Base-by-base conservation (phyloP, 371 early-diverging fungal species). In the Syncephalis plumigaleata region DNA sequence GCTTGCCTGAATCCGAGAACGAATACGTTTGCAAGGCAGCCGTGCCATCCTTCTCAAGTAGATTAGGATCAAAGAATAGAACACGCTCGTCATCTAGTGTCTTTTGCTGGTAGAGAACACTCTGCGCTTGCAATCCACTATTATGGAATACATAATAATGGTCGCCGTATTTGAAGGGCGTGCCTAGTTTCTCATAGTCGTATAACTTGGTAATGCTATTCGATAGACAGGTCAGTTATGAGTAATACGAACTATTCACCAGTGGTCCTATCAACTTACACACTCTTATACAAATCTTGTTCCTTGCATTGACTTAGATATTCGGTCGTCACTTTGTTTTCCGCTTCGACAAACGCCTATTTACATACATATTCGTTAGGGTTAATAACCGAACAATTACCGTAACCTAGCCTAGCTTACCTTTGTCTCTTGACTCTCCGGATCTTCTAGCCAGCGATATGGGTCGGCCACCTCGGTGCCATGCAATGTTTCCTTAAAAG, bases 61-160 rank as follows among this genome's bases (percentile, higher is more conserved):
- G 36, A 53, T 59, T 63, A 9, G 57, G 55, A 44, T 70, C 67
- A 31, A 72, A 58, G 45, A 72, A 72, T 23, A 69, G 64, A 23
- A 54, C 55, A 8, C 65, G 56, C 50, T 63, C 61, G 17, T 43
- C 47, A 3, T 52, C 56, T 11, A 66, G 23, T 26, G 46, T 44
- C n/a, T 56, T 50, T 51, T 57, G 60, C 44, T 57, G 61, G 49
- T 66, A 71, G 25, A 70, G 53, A 2, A 77, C 66, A 13, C 55
- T 58, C 53, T 79, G 78, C 0, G 77, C 50, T 56, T 75, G 79
- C 9, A 79, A 62, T 22, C 82, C 80, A 8, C 71, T 57, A 66
- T 78, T 77, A 59, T 65, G 57, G 46, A 66, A 78, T 46, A 66
- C 73, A 57, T 79, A 81, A 56, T 74, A 74, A 38, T 55, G 47